Percentiles rank a stretch among this genome's conserved stretches.
phyloP scores from a whole-genome alignment of 306 rosid species.

The Canavalia gladiata region DNA sequence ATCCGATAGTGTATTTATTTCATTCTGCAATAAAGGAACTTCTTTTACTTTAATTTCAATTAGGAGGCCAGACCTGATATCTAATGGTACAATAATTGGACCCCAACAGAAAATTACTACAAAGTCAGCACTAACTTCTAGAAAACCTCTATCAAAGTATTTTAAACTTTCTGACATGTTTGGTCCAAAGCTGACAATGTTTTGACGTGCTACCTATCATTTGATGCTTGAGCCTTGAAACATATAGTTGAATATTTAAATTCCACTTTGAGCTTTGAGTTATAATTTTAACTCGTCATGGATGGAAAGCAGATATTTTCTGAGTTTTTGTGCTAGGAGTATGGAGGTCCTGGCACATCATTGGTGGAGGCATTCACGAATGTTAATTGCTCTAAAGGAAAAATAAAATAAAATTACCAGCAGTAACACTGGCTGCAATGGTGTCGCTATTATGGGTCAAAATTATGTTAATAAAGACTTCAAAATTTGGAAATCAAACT shows the following conservation, averaged over 20 bases:
- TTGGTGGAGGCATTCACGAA: constrained; percentile 69
- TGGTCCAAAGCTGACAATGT: constrained; percentile 56
- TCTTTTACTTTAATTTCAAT: constrained; percentile 31
- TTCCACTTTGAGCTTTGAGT: constrained; percentile 42
- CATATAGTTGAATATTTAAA: constrained; percentile 43
- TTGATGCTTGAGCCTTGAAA: constrained; percentile 50
- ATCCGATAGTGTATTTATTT: constrained; percentile 6
- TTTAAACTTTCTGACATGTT: constrained; percentile 54
- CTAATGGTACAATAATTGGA: constrained; percentile 46
- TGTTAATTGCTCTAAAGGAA: constrained; percentile 59
- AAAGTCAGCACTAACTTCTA: constrained; percentile 36
- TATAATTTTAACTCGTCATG: constrained; percentile 27
- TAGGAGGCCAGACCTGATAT: constrained; percentile 38
- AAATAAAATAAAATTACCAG: constrained; percentile 48
- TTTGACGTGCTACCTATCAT: constrained; percentile 53
- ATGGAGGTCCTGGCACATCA: constrained; percentile 68
- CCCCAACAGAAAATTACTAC: constrained; percentile 19
- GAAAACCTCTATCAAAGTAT: constrained; percentile 29
- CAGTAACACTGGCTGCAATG: constrained; percentile 60
- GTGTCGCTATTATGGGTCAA: constrained; percentile 62
- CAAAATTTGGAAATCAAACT: constrained; percentile 60
- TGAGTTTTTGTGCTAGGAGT: constrained; percentile 54
- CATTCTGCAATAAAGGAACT: constrained; percentile 31
- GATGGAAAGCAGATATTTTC: constrained; percentile 49
- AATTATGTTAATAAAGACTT: constrained; percentile 55